Base-by-base conservation (phyloP, 371 early-diverging fungal species). In the Rhizopus sp. region DNA sequence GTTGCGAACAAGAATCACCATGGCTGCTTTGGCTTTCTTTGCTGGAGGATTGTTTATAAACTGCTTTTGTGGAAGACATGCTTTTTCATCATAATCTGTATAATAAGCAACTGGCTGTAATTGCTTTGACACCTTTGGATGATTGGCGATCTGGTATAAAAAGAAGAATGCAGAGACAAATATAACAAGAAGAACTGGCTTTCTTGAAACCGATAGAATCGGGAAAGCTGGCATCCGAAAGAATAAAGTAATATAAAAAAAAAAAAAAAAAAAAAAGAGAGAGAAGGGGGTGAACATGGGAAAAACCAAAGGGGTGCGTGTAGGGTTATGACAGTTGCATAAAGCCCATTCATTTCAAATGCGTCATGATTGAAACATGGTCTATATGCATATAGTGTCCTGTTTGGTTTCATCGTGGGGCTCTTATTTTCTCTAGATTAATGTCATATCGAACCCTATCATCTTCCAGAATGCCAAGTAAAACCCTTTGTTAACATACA, bases 71-170 rank as follows among this genome's bases (percentile, higher is more conserved):
- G 80, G 80, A 32, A 80, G 59, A 55, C 80, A 80, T 9, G 69
- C 77, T 47, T 51, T 52, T 40, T 75, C 77, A 63, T 80, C 80
- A 44, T 80, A 77, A 30, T 70, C 57, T 15, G 68, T 66, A 48
- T 73, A 80, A 53, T 76, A 80, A 31, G 80, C 75, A n/a, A 46
- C 54, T 3, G 80, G 73, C 47, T 74, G 71, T 72, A 80, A 71
- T 5, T 66, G 60, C 32, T 73, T 63, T 0, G 55, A 49, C 23
- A 78, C 73, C 52, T 63, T 54, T 12, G 79, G 79, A 62, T 73
- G 72, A 49, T 73, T 75, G 3, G 75, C 73, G n/a, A 78, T 66
- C 33, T 73, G 59, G 59, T 75, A 78, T 12, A 78, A 53, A 52
- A 70, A 69, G 8, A 68, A 44, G 51, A 75, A 66, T 4, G 62